phyloP scores from a whole-genome alignment of 192 early-diverging fungal species.

The Phlyctochytrium arcticum region DNA sequence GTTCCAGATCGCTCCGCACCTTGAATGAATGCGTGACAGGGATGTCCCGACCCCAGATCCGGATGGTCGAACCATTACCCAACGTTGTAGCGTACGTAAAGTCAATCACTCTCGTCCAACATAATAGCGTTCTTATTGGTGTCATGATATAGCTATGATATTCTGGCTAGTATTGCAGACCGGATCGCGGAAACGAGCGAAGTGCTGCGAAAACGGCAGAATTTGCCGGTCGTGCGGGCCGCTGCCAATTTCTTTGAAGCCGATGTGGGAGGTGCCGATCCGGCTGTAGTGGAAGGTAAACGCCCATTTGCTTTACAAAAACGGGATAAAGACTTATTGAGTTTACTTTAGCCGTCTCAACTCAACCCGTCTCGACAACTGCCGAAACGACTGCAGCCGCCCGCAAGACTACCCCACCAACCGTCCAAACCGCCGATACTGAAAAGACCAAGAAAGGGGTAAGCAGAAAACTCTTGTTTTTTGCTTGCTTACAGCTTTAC shows the following conservation, averaged over 20 bases:
- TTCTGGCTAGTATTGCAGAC: conserved; percentile 18
- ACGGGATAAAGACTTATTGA: background rate
- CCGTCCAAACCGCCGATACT: background rate
- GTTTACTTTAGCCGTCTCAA: background rate
- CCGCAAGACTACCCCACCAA: conserved; percentile 16
- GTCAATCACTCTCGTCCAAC: background rate
- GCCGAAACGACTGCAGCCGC: background rate
- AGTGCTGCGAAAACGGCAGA: background rate
- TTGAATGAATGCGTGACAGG: background rate
- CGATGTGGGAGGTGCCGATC: background rate
- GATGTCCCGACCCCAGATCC: background rate
- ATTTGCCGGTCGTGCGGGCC: background rate
- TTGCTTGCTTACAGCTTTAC: too few species aligned
- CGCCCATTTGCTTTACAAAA: background rate
- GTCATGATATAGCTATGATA: conserved; percentile 28
- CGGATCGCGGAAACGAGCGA: conserved; percentile 29
- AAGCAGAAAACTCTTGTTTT: too few species aligned
- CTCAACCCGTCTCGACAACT: background rate
- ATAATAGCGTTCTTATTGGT: conserved; percentile 6
- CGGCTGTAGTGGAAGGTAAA: background rate
- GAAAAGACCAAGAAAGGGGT: conserved; percentile 8
- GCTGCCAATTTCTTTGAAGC: conserved; percentile 8
- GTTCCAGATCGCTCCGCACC: too few species aligned
- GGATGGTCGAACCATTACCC: conserved; percentile 2
- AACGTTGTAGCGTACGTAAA: conserved; percentile 2